phyloP scores from a whole-genome alignment of 495 filamentous ascomycete genomes.

The Neurospora sublineolata region DNA sequence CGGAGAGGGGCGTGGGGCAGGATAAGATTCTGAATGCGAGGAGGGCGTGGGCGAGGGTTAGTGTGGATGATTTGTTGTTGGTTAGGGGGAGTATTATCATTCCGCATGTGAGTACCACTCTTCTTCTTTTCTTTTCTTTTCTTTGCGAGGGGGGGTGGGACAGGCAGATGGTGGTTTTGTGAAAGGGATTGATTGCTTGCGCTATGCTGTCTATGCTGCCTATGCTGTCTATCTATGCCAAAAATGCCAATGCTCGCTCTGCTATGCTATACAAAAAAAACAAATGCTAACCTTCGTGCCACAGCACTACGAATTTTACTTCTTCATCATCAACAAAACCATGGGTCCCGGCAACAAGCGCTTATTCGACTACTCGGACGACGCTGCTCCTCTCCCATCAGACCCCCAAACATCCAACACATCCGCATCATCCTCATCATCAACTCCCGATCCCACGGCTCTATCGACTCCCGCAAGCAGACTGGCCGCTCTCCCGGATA shows the following conservation, averaged over 20 bases:
- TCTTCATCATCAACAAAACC: conserved; percentile 84
- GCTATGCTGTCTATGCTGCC: background rate
- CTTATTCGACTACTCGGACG: conserved; percentile 63
- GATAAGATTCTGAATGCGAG: conserved; percentile 48
- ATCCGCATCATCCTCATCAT: conserved; percentile 15
- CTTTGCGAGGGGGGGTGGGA: background rate
- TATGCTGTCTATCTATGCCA: background rate
- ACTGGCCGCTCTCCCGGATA: conserved; percentile 21
- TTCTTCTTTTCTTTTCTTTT: background rate
- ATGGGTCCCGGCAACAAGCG: conserved; percentile 56
- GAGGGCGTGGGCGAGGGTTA: conserved; percentile 84
- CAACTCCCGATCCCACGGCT: conserved; percentile 28
- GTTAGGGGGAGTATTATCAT: conserved; percentile 88
- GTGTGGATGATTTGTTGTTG: conserved; percentile 93
- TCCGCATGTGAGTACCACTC: conserved; percentile 62
- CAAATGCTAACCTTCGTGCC: conserved; percentile 8
- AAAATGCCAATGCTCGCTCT: background rate
- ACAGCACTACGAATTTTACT: conserved; percentile 93
- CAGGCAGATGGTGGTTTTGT: background rate
- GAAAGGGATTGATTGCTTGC: background rate
- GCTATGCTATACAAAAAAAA: background rate
- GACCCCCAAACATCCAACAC: background rate
- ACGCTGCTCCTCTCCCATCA: conserved; percentile 26
- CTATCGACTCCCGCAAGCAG: conserved; percentile 17
- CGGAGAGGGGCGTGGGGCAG: conserved; percentile 62